These are phyloP conservation scores for Quercus bicolor DNA, from an alignment of 306 rosid genomes.

Conservation along the genomic window DNA sequence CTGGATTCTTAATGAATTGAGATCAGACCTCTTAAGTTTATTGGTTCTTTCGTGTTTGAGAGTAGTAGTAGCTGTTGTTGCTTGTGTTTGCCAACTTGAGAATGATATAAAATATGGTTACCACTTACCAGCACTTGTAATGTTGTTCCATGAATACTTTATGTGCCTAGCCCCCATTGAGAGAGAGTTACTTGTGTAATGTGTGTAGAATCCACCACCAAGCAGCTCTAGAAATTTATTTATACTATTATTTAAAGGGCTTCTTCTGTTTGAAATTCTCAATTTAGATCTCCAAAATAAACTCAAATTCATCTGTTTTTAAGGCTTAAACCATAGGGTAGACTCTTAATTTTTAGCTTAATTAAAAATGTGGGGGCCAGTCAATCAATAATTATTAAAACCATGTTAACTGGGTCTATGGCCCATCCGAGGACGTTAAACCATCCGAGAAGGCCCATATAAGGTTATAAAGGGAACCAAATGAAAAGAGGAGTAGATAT, in stretches of 20 bases:
- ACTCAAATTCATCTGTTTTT: too few species aligned
- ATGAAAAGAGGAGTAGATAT: too few species aligned
- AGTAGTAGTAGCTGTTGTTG: not conserved
- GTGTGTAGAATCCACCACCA: not conserved
- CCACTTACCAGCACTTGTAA: not conserved
- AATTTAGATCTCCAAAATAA: fast-evolving
- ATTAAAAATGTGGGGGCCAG: too few species aligned
- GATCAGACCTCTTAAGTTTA: not conserved
- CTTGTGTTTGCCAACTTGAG: not conserved
- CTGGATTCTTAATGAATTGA: not conserved
- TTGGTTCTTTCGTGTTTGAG: not conserved
- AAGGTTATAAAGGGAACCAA: too few species aligned
- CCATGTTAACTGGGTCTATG: too few species aligned
- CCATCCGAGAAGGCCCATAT: too few species aligned
- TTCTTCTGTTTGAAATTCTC: fast-evolving
- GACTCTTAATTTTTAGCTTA: too few species aligned
- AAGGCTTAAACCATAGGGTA: too few species aligned
- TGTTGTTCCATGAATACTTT: not conserved
- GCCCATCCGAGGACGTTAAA: too few species aligned
- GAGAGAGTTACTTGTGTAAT: not conserved
- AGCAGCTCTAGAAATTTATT: too few species aligned
- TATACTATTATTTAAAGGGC: too few species aligned
- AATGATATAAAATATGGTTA: not conserved
- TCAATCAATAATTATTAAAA: too few species aligned
- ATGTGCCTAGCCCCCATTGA: not conserved